Evolutionary conservation across 176 grass and related monocot species (phyloP), one percentile per base, ranked within the genome.

Genomic region (Phragmites australis): DNA sequence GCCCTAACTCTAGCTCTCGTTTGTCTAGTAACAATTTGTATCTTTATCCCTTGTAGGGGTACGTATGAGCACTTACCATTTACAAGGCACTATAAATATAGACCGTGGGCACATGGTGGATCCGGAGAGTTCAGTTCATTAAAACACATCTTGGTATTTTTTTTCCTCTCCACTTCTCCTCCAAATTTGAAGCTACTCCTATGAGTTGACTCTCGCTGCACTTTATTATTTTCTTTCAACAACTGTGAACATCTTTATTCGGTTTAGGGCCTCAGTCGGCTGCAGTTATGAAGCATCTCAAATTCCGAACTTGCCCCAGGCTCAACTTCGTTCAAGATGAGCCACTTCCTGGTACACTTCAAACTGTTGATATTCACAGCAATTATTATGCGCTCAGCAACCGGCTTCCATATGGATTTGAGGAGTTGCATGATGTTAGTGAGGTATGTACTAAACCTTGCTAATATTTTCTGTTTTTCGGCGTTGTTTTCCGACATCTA

Each of bases 211-310:
- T n/a, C n/a, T n/a, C n/a, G n/a, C n/a, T n/a, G n/a, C n/a, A n/a
- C n/a, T n/a, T n/a, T n/a, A n/a, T n/a, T n/a, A n/a, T n/a, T n/a
- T n/a, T n/a, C n/a, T n/a, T n/a, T n/a, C n/a, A n/a, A n/a, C n/a
- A n/a, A n/a, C 60, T 65, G 76, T n/a, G 76, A 65, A 23, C 42
- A 64, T 63, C 75, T 77, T 77, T 50, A 9, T 49, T 22, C 58
- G 27, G 26, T 78, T 16, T 42, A 78, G 8, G 58, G 57, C 27
- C 58, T 78, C 57, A 64, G 45, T 9, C 9, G 9, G 0, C 27
- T 64, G 27, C 58, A 22, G 19, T 62, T 59, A 16, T 40, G 6
- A 65, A 51, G 19, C 44, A 78, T 19, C 18, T 65, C 43, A 63
- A 78, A 63, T 40, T 78, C 17, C 47, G 27, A 40, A 2, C 27